Evolutionary conservation across 2,329 filamentous ascomycete species (phyloP).

Genomic region (Hypoxylon sp.): DNA sequence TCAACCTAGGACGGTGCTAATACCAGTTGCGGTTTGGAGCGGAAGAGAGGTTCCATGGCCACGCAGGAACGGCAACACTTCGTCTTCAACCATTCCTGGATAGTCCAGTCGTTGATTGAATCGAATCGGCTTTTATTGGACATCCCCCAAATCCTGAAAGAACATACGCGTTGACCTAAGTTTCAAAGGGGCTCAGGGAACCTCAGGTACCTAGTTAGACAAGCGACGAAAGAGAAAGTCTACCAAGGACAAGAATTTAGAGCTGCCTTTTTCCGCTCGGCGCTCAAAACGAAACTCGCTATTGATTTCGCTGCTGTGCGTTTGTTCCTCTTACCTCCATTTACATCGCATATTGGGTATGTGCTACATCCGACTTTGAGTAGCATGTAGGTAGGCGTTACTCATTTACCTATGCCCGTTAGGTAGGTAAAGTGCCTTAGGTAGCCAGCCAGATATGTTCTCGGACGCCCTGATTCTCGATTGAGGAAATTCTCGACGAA

Average conservation of each 20-base stretch:
- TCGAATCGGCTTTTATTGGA: slow-evolving; percentile 22
- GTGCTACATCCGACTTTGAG: slow-evolving; percentile 23
- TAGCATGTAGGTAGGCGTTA: slow-evolving; percentile 22
- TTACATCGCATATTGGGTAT: slow-evolving; percentile 24
- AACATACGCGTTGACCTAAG: slow-evolving; percentile 18
- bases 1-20: slow-evolving; percentile 23
- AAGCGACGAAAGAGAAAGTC: slow-evolving; percentile 15
- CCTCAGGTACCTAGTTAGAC: too few relatives aligned
- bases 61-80: slow-evolving; percentile 11
- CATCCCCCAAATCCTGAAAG: slow-evolving; percentile 1
- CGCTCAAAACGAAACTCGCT: neutral
- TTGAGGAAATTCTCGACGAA: slow-evolving; percentile 17
- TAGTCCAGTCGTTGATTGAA: neutral
- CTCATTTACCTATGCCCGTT: neutral
- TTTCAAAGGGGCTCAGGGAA: slow-evolving; percentile 7
- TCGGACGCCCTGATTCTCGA: slow-evolving; percentile 9
- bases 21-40: slow-evolving; percentile 18
- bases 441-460: slow-evolving; percentile 9
- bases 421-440: slow-evolving; percentile 16
- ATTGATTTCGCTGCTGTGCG: slow-evolving; percentile 15
- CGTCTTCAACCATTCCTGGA: slow-evolving; percentile 14
- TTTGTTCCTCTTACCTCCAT: slow-evolving; percentile 3
- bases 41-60: slow-evolving; percentile 7
- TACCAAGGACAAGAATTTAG: slow-evolving; percentile 18
- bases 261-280: slow-evolving; percentile 18